Evolutionary conservation across 768 basidiomycete species (phyloP), one percentile per base, ranked within the genome.

Genomic region (Mycena latifolia): DNA sequence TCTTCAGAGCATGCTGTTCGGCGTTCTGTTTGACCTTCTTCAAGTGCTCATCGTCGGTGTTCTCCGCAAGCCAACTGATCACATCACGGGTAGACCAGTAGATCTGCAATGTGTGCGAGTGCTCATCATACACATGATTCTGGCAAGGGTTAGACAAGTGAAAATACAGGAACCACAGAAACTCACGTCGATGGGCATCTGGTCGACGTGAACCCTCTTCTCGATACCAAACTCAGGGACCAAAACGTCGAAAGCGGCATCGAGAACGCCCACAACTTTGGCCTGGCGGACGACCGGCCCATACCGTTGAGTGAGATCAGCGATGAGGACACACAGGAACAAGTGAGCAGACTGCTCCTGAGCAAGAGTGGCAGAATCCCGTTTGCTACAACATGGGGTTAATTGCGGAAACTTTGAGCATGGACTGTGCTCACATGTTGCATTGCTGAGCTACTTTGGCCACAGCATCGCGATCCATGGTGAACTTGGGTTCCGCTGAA

Each of bases 221-320:
- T 99, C 98, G 71, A 99, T 98, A 33, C 97, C 95, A 75, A 99
- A 99, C 77, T 99, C 98, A 45, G 95, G 93, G 15, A 99, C 89
- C 33, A 97, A 81, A 29, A 99, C 97, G 74, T 99, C 98, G 72
- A 98, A 99, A 1, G 98, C 98, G 55, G 95, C 93, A 74, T 99
- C 98, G n/a, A 98, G 86, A 33, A 99, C 97, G 64, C 92, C 92
- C 48, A 96, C 92, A 64, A 99, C 97, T 71, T 89, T 92, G n/a
- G 95, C 98, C 76, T 94, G 92, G 66, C 98, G 93, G 65, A 98
- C 82, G 63, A 99, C 98, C 45, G 98, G 95, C 11, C 98, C 98
- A 77, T 96, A 98, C 53, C 92, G 92, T 67, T 94, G 89, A 25
- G 98, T 98, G 33, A 99, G 86, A 75, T 99, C 96, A 39, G 95